A percentile compares a stretch with the other conserved stretches of the same genome.
Evolutionary conservation across 2,329 filamentous ascomycete species (phyloP).

Genomic region (Ceratocystis alfenasii): DNA sequence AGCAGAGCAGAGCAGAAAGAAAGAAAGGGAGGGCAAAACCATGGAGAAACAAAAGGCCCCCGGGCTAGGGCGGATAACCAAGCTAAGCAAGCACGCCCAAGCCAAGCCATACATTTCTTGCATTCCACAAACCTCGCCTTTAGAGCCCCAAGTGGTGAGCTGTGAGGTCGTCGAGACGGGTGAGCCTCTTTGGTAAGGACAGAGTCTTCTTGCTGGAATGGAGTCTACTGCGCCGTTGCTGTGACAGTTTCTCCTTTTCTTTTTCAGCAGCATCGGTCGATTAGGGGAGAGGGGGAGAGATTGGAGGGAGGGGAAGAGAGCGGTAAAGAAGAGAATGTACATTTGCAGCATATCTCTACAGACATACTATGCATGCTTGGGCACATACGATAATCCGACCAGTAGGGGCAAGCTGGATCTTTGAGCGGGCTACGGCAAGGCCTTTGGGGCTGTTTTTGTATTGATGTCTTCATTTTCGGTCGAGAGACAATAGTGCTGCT

Average conservation of each 20-base stretch:
- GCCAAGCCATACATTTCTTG: not conserved
- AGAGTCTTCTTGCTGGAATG: not conserved
- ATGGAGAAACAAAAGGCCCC: not conserved
- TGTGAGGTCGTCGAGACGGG: no score
- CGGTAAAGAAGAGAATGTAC: not conserved
- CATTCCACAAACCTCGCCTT: not conserved
- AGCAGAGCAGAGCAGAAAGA: not conserved
- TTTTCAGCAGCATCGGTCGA: slow-evolving; percentile 1
- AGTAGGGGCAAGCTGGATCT: no score
- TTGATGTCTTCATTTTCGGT: not conserved
- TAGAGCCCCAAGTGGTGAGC: no score
- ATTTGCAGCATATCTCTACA: no score
- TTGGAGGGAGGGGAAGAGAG: not conserved
- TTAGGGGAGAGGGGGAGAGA: not conserved
- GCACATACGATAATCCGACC: no score
- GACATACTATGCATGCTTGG: no score
- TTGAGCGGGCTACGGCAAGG: not conserved
- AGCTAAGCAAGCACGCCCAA: no score
- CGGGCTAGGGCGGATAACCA: not conserved
- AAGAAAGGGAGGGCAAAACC: not conserved
- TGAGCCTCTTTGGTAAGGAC: no score
- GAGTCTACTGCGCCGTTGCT: slow-evolving; percentile 7
- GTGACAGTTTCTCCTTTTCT: not conserved
- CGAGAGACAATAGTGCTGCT: not conserved
- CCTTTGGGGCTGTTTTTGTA: not conserved